Evolutionary conservation across 2,329 filamentous ascomycete species (phyloP).

Genomic region (Trichoderma sp.): DNA sequence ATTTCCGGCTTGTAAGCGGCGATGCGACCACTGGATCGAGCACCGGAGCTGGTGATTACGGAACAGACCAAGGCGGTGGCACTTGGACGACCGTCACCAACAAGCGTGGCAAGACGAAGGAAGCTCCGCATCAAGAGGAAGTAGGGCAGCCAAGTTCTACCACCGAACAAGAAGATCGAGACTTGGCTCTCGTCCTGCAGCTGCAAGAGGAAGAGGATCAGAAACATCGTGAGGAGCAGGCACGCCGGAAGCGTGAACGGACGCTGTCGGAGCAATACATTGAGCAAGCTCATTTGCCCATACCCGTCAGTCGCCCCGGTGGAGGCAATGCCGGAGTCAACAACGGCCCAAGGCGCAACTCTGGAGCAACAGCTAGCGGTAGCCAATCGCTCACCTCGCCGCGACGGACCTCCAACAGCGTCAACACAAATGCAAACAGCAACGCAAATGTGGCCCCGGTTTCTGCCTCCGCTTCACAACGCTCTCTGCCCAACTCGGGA

Average conservation of each 20-base stretch:
- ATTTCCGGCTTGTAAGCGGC: conserved; percentile 81
- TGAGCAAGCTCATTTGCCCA: conserved; percentile 53
- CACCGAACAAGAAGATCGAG: conserved; percentile 76
- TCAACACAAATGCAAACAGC: conserved; percentile 26
- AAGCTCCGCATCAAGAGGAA: conserved; percentile 29
- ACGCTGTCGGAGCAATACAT: conserved; percentile 70
- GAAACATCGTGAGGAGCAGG: conserved; percentile 65
- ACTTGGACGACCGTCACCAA: conserved; percentile 59
- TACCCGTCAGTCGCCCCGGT: conserved; percentile 28
- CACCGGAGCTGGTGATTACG: conserved; percentile 21
- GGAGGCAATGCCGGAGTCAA: background rate
- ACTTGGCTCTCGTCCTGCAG: conserved; percentile 85
- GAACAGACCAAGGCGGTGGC: conserved; percentile 34
- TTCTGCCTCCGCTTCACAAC: background rate
- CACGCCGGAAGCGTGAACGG: conserved; percentile 65
- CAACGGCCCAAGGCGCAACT: conserved; percentile 23
- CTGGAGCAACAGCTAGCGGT: conserved; percentile 26
- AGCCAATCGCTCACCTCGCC: conserved; percentile 21
- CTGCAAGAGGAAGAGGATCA: conserved; percentile 94
- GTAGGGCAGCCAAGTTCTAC: conserved; percentile 41
- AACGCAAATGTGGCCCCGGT: background rate
- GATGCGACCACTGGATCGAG: conserved; percentile 26
- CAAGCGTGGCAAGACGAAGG: conserved; percentile 33
- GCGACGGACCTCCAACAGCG: conserved; percentile 31
- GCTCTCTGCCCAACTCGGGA: background rate